Conservation (phyloP, 2,329 filamentous ascomycete species). For the Ophiognomonia clavigignenti-juglandacearum region DNA sequence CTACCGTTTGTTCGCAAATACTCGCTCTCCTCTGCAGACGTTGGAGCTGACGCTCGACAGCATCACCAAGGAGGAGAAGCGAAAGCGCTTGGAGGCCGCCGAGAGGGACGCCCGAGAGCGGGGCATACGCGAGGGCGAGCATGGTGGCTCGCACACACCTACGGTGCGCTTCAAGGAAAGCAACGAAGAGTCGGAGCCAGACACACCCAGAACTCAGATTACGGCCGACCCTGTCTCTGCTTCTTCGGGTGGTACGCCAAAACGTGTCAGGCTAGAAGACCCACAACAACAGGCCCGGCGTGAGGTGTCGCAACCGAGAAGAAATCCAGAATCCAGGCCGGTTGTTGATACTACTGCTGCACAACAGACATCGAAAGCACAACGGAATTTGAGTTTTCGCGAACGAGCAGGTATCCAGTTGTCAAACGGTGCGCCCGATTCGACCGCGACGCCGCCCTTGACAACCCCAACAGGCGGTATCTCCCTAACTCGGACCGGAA, state of each 20-base stretch:
- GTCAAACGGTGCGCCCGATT: slow-evolving; percentile 23
- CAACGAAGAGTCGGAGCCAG: slow-evolving; percentile 21
- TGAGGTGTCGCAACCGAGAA: slow-evolving; percentile 23
- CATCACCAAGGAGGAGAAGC: slow-evolving; percentile 94
- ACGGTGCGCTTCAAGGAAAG: slow-evolving; percentile 29
- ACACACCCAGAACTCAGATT: slow-evolving; percentile 17
- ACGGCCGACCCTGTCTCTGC: slow-evolving; percentile 21
- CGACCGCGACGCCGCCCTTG: slow-evolving; percentile 22
- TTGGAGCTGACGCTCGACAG: slow-evolving; percentile 86
- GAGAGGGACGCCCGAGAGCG: slow-evolving; percentile 68
- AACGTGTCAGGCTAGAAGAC: slow-evolving; percentile 20
- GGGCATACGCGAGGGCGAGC: slow-evolving; percentile 29
- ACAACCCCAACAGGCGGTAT: slow-evolving; percentile 29
- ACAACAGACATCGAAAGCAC: slow-evolving; percentile 33
- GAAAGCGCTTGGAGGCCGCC: slow-evolving; percentile 76
- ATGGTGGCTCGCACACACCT: slow-evolving; percentile 22
- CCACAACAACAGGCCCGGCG: slow-evolving; percentile 26
- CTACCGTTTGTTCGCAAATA: slow-evolving; percentile 63
- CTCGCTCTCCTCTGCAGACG: slow-evolving; percentile 87
- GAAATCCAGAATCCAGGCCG: slow-evolving; percentile 21
- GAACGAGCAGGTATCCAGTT: slow-evolving; percentile 45
- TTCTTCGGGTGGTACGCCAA: slow-evolving; percentile 22
- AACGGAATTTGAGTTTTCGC: slow-evolving; percentile 56
- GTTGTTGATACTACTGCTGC: slow-evolving; percentile 20
- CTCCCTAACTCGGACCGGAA: slow-evolving; percentile 42